These are phyloP conservation scores for Xylaria multiplex DNA, from an alignment of 2,329 filamentous ascomycete species.

Conservation along the genomic window DNA sequence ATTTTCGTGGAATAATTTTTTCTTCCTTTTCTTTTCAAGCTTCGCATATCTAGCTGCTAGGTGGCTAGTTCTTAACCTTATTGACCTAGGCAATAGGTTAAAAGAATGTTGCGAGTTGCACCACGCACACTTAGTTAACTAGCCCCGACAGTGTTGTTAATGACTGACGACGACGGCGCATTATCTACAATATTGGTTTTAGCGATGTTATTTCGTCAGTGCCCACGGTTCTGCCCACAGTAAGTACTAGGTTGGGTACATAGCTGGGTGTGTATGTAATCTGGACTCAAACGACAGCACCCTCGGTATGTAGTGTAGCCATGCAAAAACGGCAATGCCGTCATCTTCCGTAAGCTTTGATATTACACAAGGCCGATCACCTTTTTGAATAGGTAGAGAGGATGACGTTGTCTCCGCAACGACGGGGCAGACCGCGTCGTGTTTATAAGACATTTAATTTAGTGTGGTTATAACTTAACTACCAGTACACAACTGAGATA, in stretches of 20 bases:
- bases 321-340: constrained; percentile 5
- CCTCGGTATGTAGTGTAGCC: constrained; percentile 5
- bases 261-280: background rate
- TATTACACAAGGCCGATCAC: constrained; percentile 25
- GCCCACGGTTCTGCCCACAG: background rate
- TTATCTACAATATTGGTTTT: background rate
- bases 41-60: background rate
- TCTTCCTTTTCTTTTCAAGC: background rate
- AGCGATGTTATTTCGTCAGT: background rate
- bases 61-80: no score
- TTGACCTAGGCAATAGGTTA: no score
- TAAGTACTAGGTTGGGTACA: no score
- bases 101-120: constrained; percentile 7
- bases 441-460: constrained; percentile 26
- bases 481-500: no score
- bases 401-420: constrained; percentile 5
- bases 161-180: background rate
- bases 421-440: constrained; percentile 8
- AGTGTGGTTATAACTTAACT: no score
- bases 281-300: background rate
- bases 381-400: background rate
- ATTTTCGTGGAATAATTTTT: background rate
- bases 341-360: constrained; percentile 28
- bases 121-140: background rate
- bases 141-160: no score